Conservation (phyloP, 495 filamentous ascomycete species). For the Tuber microsphaerosporum region DNA sequence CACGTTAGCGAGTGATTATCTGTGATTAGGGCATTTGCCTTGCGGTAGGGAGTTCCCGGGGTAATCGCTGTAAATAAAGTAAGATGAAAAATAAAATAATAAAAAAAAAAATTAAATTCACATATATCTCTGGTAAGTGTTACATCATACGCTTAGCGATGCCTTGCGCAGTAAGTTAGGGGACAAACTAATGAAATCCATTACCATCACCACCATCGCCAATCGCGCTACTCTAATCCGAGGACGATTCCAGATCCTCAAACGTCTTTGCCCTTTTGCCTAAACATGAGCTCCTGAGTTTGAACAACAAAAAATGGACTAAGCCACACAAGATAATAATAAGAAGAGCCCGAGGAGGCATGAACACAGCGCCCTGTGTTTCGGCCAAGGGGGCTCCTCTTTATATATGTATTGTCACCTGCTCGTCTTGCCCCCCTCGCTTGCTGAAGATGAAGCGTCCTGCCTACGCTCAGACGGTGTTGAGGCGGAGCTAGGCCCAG, state of each 20-base stretch:
- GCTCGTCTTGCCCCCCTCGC: not conserved
- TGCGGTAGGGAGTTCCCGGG: not conserved
- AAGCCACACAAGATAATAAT: not conserved
- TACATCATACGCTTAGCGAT: not conserved
- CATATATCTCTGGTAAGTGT: not conserved
- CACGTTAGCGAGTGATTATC: not conserved
- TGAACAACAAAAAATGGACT: not conserved
- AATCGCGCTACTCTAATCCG: not conserved
- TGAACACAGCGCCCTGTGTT: not conserved
- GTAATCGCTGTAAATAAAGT: not conserved
- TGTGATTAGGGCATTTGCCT: not conserved
- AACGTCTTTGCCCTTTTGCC: not conserved
- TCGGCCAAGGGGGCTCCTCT: not conserved
- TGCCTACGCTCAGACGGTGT: not conserved
- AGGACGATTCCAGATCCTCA: not conserved
- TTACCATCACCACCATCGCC: not conserved
- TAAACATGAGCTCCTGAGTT: not conserved
- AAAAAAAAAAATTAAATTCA: not conserved
- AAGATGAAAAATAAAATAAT: no score
- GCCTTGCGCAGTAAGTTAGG: not conserved
- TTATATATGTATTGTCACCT: not conserved
- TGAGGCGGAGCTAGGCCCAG: not conserved
- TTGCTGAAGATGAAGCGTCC: not conserved
- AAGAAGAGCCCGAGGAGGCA: not conserved
- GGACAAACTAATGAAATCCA: conserved; percentile 1